phyloP scores from a whole-genome alignment of 208 protist species.

The Angomonas desouzai region DNA sequence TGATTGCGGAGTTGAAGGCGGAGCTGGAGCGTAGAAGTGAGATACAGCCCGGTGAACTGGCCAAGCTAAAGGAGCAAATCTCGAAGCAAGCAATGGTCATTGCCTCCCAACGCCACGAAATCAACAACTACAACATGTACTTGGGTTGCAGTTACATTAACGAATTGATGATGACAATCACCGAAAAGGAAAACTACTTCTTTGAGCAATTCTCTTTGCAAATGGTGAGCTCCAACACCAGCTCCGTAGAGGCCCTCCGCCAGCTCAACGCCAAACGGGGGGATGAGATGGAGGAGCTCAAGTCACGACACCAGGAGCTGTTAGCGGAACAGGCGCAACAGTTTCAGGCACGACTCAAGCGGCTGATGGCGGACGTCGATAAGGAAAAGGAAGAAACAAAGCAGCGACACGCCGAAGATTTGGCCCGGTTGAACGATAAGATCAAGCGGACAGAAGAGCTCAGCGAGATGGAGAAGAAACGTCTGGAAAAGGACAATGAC shows the following conservation, averaged over 20 bases:
- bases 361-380: slow-evolving; percentile 22
- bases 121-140: slow-evolving; percentile 18
- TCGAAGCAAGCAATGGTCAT: slow-evolving; percentile 15
- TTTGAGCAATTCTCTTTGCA: not conserved
- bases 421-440: slow-evolving; percentile 37
- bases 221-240: slow-evolving; percentile 11
- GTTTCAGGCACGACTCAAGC: slow-evolving; percentile 25
- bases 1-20: slow-evolving; percentile 28
- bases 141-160: slow-evolving; percentile 12
- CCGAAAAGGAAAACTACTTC: slow-evolving; percentile 16
- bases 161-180: slow-evolving; percentile 10
- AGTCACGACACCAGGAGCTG: slow-evolving; percentile 27
- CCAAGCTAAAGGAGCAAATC: slow-evolving; percentile 27
- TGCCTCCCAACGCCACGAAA: slow-evolving; percentile 10
- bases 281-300: slow-evolving; percentile 24
- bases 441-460: slow-evolving; percentile 48
- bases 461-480: slow-evolving; percentile 41
- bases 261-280: slow-evolving; percentile 17
- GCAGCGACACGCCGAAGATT: slow-evolving; percentile 32
- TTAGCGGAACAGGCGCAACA: slow-evolving; percentile 25
- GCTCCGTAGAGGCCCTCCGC: not conserved
- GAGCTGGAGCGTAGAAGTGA: slow-evolving; percentile 36
- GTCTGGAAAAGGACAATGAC: slow-evolving; percentile 42
- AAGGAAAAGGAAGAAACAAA: slow-evolving; percentile 32
- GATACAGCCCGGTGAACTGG: slow-evolving; percentile 23